These are phyloP conservation scores for Penicillium diatomitis DNA, from an alignment of 495 filamentous ascomycete genomes.

Conservation along the genomic window DNA sequence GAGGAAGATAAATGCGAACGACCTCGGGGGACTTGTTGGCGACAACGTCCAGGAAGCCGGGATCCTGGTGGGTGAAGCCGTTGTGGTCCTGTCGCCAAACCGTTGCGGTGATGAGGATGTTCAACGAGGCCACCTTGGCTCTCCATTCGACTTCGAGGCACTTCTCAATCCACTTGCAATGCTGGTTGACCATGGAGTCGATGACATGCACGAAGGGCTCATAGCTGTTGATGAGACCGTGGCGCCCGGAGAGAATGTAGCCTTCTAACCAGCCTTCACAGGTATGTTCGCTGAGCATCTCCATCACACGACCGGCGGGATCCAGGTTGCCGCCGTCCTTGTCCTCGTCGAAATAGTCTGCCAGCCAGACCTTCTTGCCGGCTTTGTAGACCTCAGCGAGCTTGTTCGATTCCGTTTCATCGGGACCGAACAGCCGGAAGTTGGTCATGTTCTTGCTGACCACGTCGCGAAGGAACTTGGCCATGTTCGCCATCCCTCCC, in stretches of 20 bases:
- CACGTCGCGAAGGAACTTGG: constrained; percentile 52
- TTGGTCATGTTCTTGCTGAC: constrained; percentile 48
- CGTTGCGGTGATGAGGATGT: constrained; percentile 64
- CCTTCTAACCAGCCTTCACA: constrained; percentile 71
- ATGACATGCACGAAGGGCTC: constrained; percentile 73
- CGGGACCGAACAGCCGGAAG: constrained; percentile 66
- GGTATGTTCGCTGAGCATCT: constrained; percentile 69
- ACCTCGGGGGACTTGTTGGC: constrained; percentile 68
- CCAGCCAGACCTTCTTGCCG: constrained; percentile 69
- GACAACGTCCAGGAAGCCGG: constrained; percentile 65
- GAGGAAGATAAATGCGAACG: constrained; percentile 67
- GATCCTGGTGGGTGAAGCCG: constrained; percentile 71
- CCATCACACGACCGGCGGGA: constrained; percentile 59
- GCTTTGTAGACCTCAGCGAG: constrained; percentile 56
- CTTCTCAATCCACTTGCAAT: constrained; percentile 76
- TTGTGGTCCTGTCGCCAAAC: constrained; percentile 76
- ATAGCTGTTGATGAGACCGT: constrained; percentile 67
- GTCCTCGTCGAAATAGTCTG: constrained; percentile 65
- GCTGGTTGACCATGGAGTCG: constrained; percentile 72
- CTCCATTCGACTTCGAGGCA: constrained; percentile 64
- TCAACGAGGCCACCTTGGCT: constrained; percentile 55
- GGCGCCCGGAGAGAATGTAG: constrained; percentile 59
- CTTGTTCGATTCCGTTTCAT: constrained; percentile 73
- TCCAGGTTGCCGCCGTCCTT: constrained; percentile 58
- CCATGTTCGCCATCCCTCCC: constrained; percentile 57